Percentiles rank a stretch among this genome's conserved stretches.
Evolutionary conservation across 179 eudicot genomes (phyloP).

Genomic region (Drosera spatulata): DNA sequence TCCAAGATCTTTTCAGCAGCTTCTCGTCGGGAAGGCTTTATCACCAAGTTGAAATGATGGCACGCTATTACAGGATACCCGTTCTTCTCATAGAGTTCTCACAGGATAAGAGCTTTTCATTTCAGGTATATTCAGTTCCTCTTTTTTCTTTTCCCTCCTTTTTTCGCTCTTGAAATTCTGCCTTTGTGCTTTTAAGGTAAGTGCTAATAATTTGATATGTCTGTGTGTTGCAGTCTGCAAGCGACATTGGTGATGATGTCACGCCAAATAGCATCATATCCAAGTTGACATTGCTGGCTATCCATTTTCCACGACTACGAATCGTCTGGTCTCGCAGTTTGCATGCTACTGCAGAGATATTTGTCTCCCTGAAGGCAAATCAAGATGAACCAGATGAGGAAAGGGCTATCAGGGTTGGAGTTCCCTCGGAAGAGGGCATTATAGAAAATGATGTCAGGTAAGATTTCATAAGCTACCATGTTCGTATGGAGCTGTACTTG

Average conservation of each 20-base stretch:
- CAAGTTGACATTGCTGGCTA: slow-evolving; percentile 75
- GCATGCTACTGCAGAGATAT: slow-evolving; percentile 96
- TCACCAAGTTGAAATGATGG: slow-evolving; percentile 91
- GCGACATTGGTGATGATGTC: slow-evolving; percentile 92
- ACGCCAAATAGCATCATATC: slow-evolving; percentile 85
- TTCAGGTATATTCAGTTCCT: slow-evolving; percentile 44
- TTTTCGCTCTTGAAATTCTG: not conserved
- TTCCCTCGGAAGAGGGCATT: slow-evolving; percentile 92
- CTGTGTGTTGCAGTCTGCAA: slow-evolving; percentile 55
- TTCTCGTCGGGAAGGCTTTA: slow-evolving; percentile 88
- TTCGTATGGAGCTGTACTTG: too few relatives aligned
- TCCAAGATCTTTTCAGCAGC: slow-evolving; percentile 86
- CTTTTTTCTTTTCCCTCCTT: not conserved
- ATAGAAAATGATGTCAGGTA: slow-evolving; percentile 92
- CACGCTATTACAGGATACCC: slow-evolving; percentile 84
- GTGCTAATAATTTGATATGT: not conserved
- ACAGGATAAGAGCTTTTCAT: slow-evolving; percentile 97
- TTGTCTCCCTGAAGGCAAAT: slow-evolving; percentile 75
- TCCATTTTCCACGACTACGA: slow-evolving; percentile 95
- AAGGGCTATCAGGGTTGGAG: slow-evolving; percentile 89
- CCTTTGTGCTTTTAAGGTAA: not conserved
- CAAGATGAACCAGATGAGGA: slow-evolving; percentile 94
- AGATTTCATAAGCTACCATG: not conserved
- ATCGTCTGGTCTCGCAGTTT: slow-evolving; percentile 97
- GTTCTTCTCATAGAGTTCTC: slow-evolving; percentile 95